Base-by-base conservation (phyloP, 1,284 basidiomycete genomes). In the Cerrena zonata region DNA sequence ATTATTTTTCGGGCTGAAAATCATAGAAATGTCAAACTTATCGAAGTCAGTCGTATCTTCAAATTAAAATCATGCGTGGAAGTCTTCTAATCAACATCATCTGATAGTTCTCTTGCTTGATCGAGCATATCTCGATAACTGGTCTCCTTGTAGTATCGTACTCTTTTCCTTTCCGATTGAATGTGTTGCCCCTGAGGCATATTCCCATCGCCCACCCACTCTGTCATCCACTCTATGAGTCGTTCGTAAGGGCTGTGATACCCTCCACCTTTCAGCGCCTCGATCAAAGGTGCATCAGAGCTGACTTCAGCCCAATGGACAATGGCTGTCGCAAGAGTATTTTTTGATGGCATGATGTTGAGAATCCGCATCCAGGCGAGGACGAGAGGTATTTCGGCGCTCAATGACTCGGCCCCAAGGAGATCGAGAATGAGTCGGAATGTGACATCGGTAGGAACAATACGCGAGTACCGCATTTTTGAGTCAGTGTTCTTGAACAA, bases 341-440 rank as follows among this genome's bases (percentile, higher is more conserved):
- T 65, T 22, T 62, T 65, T 4, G 69, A 69, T 0, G 89, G 89
- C 22, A 45, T 38, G 12, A 92, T 67, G 0, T 66, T 65, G 13
- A 90, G 60, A 19, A 70, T 70, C 2, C 77, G 76, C 89, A 91
- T 91, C 88, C 90, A 93, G 4, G 79, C 82, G 1, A 94, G 69
- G 2, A 75, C 73, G n/a, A 78, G 71, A 0, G 89, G 82, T 30
- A 93, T 83, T 61, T 88, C 82, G 0, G 68, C 63, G 2, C 77
- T 69, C 1, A 72, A 72, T 1, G 66, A 63, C 39, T 76, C 73
- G 3, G 78, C 65, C 0, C 80, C 81, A 11, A 90, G 74, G 1
- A 93, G 71, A 26, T 74, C 64, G 43, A 93, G 74, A 61, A 89
- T 87, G 5, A 80, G 62, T 23, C 78, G 71, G 62, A 83, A 90